Base-by-base conservation (phyloP, 164 flowering plant genomes). In the Umbellularia californica region DNA sequence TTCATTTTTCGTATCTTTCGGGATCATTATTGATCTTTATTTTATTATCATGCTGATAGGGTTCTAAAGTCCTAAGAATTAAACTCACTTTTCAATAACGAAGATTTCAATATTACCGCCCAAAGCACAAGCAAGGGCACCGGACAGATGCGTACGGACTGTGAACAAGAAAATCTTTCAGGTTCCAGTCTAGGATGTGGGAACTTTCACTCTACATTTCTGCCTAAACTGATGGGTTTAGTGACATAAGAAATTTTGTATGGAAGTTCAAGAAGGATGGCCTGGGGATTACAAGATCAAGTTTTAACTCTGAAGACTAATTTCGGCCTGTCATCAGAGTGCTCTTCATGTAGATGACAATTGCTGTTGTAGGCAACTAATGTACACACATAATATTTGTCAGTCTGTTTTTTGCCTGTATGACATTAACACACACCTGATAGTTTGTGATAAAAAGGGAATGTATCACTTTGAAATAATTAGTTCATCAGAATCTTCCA, bases 221-320 rank as follows among this genome's bases (percentile, higher is more conserved):
- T 79, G 24, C 71, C 81, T n/a, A 12, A 55, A 55, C 20, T 55
- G 71, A 23, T 30, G 80, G 73, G 4, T 62, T 77, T 69, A 78
- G 83, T 13, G 84, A 84, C 72, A 80, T 89, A 17, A 78, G 72
- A 28, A 82, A 81, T 72, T 87, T 80, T 75, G 75, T 88, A 10
- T 85, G 79, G 77, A 80, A 70, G 63, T 85, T 84, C 47, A 84
- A 78, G 77, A 89, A 78, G 65, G 83, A 81, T 55, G 76, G 68
- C n/a, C 58, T 66, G 33, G 68, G 60, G 35, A 73, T 19, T 52
- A 33, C 33, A 28, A 79, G 77, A 51, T 70, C 74, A 27, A 70
- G 70, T 50, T 78, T 74, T 50, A 79, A 90, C 70, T 70, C 70
- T 27, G 87, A 79, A 15, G 89, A 81, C 41, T 88, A 80, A 41